phyloP scores from a whole-genome alignment of 805 yeast genomes.

The Candida michaelii region DNA sequence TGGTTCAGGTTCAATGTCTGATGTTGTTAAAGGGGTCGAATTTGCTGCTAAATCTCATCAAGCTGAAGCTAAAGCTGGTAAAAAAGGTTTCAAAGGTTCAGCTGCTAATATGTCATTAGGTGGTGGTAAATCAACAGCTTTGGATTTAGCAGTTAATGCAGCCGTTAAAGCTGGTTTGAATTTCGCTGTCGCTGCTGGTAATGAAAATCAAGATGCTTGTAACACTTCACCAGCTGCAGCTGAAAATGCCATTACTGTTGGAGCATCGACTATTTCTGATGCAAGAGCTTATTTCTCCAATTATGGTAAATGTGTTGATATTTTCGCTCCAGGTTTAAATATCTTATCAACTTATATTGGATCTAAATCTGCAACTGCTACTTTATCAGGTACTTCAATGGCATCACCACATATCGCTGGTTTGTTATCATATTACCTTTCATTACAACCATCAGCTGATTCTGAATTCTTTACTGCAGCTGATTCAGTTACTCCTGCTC shows the following conservation, averaged over 20 bases:
- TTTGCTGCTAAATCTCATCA: slow-evolving; percentile 75
- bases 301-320: slow-evolving; percentile 93
- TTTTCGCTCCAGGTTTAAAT: slow-evolving; percentile 94
- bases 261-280: slow-evolving; percentile 89
- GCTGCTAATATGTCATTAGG: slow-evolving; percentile 93
- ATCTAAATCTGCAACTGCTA: slow-evolving; percentile 70
- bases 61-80: slow-evolving; percentile 47
- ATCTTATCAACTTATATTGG: slow-evolving; percentile 84
- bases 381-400: slow-evolving; percentile 95
- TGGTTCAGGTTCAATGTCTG: slow-evolving; percentile 83
- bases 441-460: slow-evolving; percentile 74
- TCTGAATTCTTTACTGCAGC: slow-evolving; percentile 61
- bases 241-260: slow-evolving; percentile 83
- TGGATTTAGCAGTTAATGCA: slow-evolving; percentile 85
- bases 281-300: slow-evolving; percentile 93
- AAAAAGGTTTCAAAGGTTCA: slow-evolving; percentile 76
- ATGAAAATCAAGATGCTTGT: slow-evolving; percentile 92
- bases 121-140: slow-evolving; percentile 86
- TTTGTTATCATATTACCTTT: slow-evolving; percentile 81
- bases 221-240: slow-evolving; percentile 89
- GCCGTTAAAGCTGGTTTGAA: slow-evolving; percentile 87
- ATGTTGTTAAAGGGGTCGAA: slow-evolving; percentile 82
- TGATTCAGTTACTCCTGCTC: slow-evolving; percentile 62
- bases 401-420: slow-evolving; percentile 97
- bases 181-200: slow-evolving; percentile 96